Evolutionary conservation across 306 rosid genomes (phyloP).

Genomic region (Trichosanthes cucumerina): DNA sequence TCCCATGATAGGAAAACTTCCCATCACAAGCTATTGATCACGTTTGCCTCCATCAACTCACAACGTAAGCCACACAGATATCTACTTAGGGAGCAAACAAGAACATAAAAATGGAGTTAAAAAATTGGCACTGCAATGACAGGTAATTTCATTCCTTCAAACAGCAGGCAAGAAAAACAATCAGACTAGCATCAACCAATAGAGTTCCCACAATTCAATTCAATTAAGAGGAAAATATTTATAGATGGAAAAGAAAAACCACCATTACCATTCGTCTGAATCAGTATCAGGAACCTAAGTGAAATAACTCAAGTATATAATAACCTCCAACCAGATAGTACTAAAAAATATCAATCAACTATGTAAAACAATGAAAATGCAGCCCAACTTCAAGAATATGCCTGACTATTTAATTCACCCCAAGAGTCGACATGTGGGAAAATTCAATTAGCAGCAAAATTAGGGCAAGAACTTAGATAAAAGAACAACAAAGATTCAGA

Average conservation of each 20-base stretch:
- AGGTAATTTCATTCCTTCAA: neutral
- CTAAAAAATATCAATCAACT: neutral
- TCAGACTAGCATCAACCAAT: neutral
- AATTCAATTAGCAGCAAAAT: neutral
- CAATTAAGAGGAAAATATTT: neutral
- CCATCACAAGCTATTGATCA: neutral
- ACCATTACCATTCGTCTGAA: neutral
- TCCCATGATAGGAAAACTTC: neutral
- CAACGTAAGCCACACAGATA: neutral
- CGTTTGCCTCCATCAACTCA: neutral
- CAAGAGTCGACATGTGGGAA: neutral
- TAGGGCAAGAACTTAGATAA: neutral
- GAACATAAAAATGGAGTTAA: neutral
- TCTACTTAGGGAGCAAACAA: neutral
- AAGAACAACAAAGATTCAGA: neutral
- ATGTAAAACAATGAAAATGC: neutral
- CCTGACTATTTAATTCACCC: neutral
- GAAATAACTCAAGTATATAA: neutral
- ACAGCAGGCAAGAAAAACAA: neutral
- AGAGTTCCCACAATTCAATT: neutral
- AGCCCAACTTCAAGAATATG: neutral
- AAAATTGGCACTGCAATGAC: neutral
- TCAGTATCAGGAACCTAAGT: neutral
- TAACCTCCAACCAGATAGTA: neutral
- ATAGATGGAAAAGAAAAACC: neutral